phyloP scores from a whole-genome alignment of 495 filamentous ascomycete species.

The Ramalina intermedia region DNA sequence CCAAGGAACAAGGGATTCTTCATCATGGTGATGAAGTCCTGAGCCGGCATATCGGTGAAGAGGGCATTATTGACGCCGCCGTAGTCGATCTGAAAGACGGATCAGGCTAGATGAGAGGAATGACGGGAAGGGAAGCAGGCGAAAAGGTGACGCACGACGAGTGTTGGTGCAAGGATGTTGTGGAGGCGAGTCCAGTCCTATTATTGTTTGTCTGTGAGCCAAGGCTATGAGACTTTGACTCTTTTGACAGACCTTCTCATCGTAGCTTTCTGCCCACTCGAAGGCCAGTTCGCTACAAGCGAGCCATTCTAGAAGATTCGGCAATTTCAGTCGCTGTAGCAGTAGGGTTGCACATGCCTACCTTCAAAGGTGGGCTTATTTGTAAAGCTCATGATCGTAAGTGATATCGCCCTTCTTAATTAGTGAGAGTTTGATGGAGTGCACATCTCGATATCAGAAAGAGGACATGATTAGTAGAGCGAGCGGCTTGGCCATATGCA shows the following conservation, averaged over 20 bases:
- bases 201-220: background rate
- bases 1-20: background rate
- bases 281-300: background rate
- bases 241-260: background rate
- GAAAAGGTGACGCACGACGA: background rate
- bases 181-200: background rate
- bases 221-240: background rate
- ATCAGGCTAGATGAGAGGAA: too few relatives aligned
- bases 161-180: background rate
- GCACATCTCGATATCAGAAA: too few relatives aligned
- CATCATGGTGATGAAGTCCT: background rate
- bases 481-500: too few relatives aligned
- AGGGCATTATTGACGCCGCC: background rate
- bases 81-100: background rate
- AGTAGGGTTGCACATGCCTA: background rate
- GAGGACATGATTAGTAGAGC: too few relatives aligned
- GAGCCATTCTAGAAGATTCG: background rate
- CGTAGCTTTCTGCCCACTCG: background rate
- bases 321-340: background rate
- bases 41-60: background rate
- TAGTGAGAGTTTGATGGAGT: too few relatives aligned
- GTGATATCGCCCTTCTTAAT: background rate
- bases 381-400: background rate
- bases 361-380: background rate
- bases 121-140: background rate